Evolutionary conservation across 768 basidiomycete species (phyloP).

Genomic region (Podaxis sp.): DNA sequence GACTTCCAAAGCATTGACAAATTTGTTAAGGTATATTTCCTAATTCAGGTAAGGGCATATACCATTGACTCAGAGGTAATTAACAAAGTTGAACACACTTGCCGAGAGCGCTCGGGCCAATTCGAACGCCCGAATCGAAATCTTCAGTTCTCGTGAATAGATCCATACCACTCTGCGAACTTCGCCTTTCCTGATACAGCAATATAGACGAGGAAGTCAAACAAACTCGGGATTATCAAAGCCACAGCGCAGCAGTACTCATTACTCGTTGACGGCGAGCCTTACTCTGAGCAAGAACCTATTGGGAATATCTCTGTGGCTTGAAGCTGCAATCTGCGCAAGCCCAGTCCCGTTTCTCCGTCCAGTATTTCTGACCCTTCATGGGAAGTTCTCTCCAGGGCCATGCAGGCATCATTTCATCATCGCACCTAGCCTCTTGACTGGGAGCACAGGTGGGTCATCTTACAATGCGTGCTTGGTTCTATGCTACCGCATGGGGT

Average conservation of each 20-base stretch:
- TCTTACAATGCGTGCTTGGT: not conserved
- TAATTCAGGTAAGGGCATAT: not conserved
- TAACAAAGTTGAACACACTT: slow-evolving; percentile 21
- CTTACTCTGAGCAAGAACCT: slow-evolving; percentile 15
- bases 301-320: slow-evolving; percentile 24
- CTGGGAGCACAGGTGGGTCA: slow-evolving; percentile 24
- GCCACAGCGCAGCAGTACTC: slow-evolving; percentile 24
- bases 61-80: not conserved
- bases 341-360: slow-evolving; percentile 24
- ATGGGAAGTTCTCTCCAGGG: slow-evolving; percentile 22
- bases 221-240: slow-evolving; percentile 12
- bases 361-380: slow-evolving; percentile 16
- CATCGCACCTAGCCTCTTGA: slow-evolving; percentile 26
- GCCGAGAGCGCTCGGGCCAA: slow-evolving; percentile 23
- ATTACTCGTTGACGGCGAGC: slow-evolving; percentile 16
- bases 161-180: not conserved
- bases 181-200: not conserved
- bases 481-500: no score
- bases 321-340: slow-evolving; percentile 12
- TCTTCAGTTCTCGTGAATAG: slow-evolving; percentile 23
- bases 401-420: slow-evolving; percentile 25
- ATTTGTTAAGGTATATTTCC: slow-evolving; percentile 21
- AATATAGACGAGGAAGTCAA: slow-evolving; percentile 8
- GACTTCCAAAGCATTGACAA: slow-evolving; percentile 25
- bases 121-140: slow-evolving; percentile 24